A percentile compares a stretch with the other conserved stretches of the same genome.
These are phyloP conservation scores for Auriscalpium vulgare DNA, from an alignment of 768 basidiomycete genomes.

Conservation along the genomic window DNA sequence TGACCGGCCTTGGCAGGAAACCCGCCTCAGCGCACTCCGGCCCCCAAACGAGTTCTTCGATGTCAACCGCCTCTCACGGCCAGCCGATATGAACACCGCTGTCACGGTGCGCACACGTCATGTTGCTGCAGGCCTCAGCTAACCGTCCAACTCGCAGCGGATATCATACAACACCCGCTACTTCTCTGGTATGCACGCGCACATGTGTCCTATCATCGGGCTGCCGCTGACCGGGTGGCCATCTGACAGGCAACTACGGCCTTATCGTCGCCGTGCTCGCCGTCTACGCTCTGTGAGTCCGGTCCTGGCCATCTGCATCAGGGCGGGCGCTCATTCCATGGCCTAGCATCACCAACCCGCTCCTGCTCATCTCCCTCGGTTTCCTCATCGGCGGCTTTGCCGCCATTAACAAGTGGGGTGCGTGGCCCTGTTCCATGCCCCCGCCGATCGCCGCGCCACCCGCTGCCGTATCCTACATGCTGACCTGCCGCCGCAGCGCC, in stretches of 20 bases:
- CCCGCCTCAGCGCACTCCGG: conserved; percentile 67
- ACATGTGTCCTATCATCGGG: background rate
- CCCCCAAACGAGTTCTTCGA: conserved; percentile 78
- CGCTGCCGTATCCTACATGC: background rate
- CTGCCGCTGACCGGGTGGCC: background rate
- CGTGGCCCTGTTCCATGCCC: conserved; percentile 18
- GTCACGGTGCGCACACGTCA: conserved; percentile 46
- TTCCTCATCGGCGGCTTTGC: conserved; percentile 92
- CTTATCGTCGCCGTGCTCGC: conserved; percentile 68
- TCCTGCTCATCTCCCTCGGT: conserved; percentile 71
- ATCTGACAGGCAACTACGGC: conserved; percentile 71
- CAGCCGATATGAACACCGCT: conserved; percentile 73
- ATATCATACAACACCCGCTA: conserved; percentile 94
- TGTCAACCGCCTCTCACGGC: conserved; percentile 73
- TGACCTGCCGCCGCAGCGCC: conserved; percentile 41
- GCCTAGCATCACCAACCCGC: conserved; percentile 71
- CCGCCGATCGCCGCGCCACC: background rate
- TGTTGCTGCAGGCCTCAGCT: background rate
- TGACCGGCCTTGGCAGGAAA: conserved; percentile 44
- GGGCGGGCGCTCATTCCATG: background rate
- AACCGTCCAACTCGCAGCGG: conserved; percentile 38
- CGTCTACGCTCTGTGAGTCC: conserved; percentile 77
- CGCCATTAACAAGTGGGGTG: conserved; percentile 85
- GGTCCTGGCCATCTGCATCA: conserved; percentile 6
- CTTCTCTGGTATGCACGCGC: conserved; percentile 52